A percentile compares a stretch with the other conserved stretches of the same genome.
phyloP scores from a whole-genome alignment of 257 asterid genomes.

The Voacanga thouarsii region DNA sequence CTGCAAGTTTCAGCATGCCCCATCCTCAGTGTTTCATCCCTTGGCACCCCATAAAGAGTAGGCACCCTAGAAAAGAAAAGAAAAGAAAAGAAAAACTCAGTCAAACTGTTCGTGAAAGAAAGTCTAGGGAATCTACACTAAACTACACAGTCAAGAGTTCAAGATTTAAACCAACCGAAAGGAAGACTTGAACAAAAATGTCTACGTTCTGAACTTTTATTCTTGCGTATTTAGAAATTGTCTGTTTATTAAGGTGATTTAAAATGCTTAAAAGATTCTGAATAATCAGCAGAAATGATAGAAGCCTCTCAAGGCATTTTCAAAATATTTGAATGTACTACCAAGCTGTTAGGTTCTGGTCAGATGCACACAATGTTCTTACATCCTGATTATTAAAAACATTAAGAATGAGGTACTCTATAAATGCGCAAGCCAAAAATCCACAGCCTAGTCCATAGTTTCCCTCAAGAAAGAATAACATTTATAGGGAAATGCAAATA shows the following conservation, averaged over 20 bases:
- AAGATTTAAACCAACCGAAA: not conserved
- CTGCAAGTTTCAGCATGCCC: constrained; percentile 83
- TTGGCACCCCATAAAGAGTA: constrained; percentile 86
- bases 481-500: constrained; percentile 15
- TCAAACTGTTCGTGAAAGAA: not conserved
- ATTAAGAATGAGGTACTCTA: not conserved
- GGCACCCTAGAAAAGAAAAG: constrained; percentile 50
- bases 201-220: too few species aligned
- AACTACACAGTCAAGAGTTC: not conserved
- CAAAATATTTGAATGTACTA: not conserved
- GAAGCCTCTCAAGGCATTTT: not conserved
- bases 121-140: not conserved
- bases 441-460: not conserved
- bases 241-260: not conserved
- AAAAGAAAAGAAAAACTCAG: not conserved
- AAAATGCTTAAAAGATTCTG: not conserved
- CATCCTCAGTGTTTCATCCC: constrained; percentile 90
- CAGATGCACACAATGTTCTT: not conserved
- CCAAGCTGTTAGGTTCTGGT: not conserved
- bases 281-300: not conserved
- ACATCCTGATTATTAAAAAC: not conserved
- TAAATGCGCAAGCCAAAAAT: not conserved
- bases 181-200: not conserved
- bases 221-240: too few species aligned
- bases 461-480: not conserved